These are phyloP conservation scores for Discostella pseudostelligera DNA, from an alignment of 108 stramenopile genomes.

Conservation along the genomic window DNA sequence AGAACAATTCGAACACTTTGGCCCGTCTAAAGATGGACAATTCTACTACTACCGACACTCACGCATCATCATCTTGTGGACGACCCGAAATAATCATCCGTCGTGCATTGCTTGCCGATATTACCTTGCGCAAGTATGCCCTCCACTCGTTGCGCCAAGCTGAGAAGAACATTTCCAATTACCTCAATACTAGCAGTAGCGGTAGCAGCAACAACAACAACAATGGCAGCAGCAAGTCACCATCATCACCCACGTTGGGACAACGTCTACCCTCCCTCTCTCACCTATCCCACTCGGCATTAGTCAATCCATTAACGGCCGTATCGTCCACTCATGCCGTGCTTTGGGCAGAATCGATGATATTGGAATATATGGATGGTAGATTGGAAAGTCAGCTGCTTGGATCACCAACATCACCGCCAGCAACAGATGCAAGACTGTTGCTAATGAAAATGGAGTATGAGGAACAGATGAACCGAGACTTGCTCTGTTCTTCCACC, in stretches of 20 bases:
- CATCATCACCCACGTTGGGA: conserved; percentile 24
- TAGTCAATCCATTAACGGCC: conserved; percentile 71
- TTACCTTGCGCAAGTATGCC: conserved; percentile 47
- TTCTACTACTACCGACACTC: neutral
- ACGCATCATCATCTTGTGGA: neutral
- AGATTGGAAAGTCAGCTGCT: conserved; percentile 13
- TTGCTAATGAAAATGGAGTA: conserved; percentile 2
- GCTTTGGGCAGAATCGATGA: conserved; percentile 80
- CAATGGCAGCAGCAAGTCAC: neutral
- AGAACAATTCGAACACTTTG: neutral
- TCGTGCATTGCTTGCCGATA: conserved; percentile 61
- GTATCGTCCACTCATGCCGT: conserved; percentile 53
- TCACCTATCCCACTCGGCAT: conserved; percentile 61
- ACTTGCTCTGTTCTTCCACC: neutral
- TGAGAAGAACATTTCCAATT: neutral
- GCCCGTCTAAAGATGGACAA: too few relatives aligned
- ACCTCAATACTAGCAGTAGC: conserved; percentile 1
- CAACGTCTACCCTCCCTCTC: conserved; percentile 69
- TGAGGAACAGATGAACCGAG: neutral
- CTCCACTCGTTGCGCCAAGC: conserved; percentile 12
- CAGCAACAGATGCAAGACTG: neutral
- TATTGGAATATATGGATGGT: conserved; percentile 66
- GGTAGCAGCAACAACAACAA: neutral
- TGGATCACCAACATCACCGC: neutral
- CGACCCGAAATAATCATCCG: conserved; percentile 40